Evolutionary conservation across 768 basidiomycete species (phyloP).

Genomic region (Boletus insuetus): DNA sequence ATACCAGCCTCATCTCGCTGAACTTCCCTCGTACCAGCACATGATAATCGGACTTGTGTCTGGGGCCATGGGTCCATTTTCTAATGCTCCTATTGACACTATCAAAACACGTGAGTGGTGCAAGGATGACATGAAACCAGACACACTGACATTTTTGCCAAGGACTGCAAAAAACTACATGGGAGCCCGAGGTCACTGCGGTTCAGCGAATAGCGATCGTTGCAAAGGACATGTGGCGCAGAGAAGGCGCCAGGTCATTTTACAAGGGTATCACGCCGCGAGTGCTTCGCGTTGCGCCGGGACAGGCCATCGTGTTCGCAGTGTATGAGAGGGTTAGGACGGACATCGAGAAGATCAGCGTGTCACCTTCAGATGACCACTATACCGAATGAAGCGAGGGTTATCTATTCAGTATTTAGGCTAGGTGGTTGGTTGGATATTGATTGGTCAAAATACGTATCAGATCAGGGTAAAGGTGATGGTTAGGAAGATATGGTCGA

Average conservation of each 20-base stretch:
- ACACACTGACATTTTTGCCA: constrained; percentile 5
- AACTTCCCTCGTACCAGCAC: constrained; percentile 93
- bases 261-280: constrained; percentile 99
- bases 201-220: constrained; percentile 78
- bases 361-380: constrained; percentile 55
- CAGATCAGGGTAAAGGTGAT: not conserved
- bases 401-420: not conserved
- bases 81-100: constrained; percentile 93
- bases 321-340: constrained; percentile 89
- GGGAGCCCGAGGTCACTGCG: constrained; percentile 70
- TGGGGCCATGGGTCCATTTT: constrained; percentile 98
- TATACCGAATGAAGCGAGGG: constrained; percentile 57
- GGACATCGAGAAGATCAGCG: constrained; percentile 66
- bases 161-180: constrained; percentile 85
- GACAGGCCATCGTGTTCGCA: constrained; percentile 95
- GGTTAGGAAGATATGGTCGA: no score
- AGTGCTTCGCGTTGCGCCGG: constrained; percentile 93
- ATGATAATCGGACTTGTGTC: constrained; percentile 94
- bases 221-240: constrained; percentile 88
- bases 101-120: constrained; percentile 82
- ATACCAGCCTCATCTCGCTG: constrained; percentile 72
- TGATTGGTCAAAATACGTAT: no score
- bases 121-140: not conserved
- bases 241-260: constrained; percentile 86
- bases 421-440: no score